Evolutionary conservation across 352 stramenopile species (phyloP).

Genomic region (Nothophytophthora sp.): DNA sequence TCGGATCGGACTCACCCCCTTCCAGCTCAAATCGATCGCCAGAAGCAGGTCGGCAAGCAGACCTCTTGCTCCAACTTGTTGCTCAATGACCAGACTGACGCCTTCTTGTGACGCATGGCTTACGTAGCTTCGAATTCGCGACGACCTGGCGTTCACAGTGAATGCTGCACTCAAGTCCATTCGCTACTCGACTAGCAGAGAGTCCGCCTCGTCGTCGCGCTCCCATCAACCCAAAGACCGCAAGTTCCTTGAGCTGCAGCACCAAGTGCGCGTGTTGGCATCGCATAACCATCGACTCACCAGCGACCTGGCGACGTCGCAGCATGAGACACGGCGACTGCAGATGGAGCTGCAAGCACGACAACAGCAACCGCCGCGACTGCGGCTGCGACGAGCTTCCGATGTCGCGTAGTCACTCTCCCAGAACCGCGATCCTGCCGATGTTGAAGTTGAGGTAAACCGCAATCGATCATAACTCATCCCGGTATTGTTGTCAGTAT

Average conservation of each 20-base stretch:
- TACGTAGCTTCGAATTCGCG: constrained; percentile 63
- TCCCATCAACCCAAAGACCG: constrained; percentile 23
- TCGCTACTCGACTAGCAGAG: constrained; percentile 24
- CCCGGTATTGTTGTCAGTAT: no score
- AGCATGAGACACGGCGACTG: constrained; percentile 55
- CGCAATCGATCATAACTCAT: no score
- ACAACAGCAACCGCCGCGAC: constrained; percentile 38
- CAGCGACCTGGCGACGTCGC: constrained; percentile 46
- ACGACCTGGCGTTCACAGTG: constrained; percentile 75
- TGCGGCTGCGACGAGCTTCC: constrained; percentile 45
- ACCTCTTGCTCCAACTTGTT: no score
- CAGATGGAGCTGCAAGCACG: constrained; percentile 54
- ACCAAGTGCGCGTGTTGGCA: constrained; percentile 64
- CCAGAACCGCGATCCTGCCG: no score
- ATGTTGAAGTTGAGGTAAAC: constrained; percentile 30
- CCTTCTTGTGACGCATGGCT: not conserved
- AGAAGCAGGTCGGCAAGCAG: constrained; percentile 54
- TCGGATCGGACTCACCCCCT: constrained; percentile 54
- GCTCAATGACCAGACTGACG: no score
- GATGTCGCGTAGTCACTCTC: constrained; percentile 7
- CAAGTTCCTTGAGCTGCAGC: constrained; percentile 49
- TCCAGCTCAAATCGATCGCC: constrained; percentile 62
- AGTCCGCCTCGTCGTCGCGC: not conserved
- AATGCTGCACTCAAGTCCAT: constrained; percentile 83
- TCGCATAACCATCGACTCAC: constrained; percentile 65